Conservation (phyloP, 164 flowering plant species). For the Piper longum region DNA sequence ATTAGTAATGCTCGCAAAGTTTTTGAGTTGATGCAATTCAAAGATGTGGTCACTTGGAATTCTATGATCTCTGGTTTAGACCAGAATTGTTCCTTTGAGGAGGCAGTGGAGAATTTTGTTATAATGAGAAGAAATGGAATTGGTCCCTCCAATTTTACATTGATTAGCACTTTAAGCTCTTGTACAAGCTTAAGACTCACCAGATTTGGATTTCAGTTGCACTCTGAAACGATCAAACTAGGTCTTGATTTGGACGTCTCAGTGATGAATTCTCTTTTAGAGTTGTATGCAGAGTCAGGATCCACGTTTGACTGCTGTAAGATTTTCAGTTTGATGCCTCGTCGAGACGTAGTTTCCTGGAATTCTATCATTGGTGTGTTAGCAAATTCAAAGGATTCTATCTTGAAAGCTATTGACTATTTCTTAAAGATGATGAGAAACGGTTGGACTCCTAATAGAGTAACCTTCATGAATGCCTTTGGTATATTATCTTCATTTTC, state of each 20-base stretch:
- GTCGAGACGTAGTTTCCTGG: slow-evolving; percentile 72
- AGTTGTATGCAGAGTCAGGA: slow-evolving; percentile 49
- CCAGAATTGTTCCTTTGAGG: slow-evolving; percentile 55
- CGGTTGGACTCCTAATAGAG: slow-evolving; percentile 49
- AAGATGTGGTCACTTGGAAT: slow-evolving; percentile 79
- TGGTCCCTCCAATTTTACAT: slow-evolving; percentile 49
- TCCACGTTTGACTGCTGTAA: slow-evolving; percentile 33
- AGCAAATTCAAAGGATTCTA: slow-evolving; percentile 32
- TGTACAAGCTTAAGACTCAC: slow-evolving; percentile 57
- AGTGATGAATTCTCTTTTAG: slow-evolving; percentile 77
- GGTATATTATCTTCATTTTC: slow-evolving; percentile 54
- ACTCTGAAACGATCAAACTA: slow-evolving; percentile 52
- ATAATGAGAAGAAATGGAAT: slow-evolving; percentile 42
- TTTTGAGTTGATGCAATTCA: slow-evolving; percentile 39
- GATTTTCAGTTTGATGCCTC: slow-evolving; percentile 49
- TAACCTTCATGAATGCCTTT: slow-evolving; percentile 64
- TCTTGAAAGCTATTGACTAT: slow-evolving; percentile 27
- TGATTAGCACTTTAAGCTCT: slow-evolving; percentile 78
- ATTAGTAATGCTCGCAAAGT: slow-evolving; percentile 38
- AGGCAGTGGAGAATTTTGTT: slow-evolving; percentile 32
- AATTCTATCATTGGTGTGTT: slow-evolving; percentile 69
- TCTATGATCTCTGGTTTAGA: slow-evolving; percentile 74
- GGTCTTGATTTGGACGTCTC: slow-evolving; percentile 77
- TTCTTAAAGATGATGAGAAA: slow-evolving; percentile 51
- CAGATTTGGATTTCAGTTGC: slow-evolving; percentile 44